A percentile compares a stretch with the other conserved stretches of the same genome.
These are phyloP conservation scores for Corchorus olitorius DNA, from an alignment of 345 rosid species.

Conservation along the genomic window DNA sequence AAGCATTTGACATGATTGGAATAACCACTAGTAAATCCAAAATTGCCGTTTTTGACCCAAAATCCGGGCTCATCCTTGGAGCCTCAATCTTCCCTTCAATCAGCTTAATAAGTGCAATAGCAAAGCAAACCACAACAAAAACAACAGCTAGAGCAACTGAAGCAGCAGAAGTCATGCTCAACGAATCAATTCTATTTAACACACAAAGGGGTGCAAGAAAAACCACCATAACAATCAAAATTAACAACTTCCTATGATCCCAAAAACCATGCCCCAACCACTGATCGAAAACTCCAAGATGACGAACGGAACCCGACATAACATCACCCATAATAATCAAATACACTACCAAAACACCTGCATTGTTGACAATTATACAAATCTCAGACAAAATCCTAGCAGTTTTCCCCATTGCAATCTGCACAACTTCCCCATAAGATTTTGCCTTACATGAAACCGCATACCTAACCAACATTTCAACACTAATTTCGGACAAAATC, in stretches of 20 bases:
- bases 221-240: slow-evolving; percentile 64
- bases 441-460: slow-evolving; percentile 68
- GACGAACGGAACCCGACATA: slow-evolving; percentile 83
- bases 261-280: slow-evolving; percentile 91
- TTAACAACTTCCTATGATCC: slow-evolving; percentile 86
- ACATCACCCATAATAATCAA: slow-evolving; percentile 94
- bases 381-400: slow-evolving; percentile 83
- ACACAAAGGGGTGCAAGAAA: slow-evolving; percentile 88
- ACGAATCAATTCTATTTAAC: slow-evolving; percentile 83
- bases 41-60: slow-evolving; percentile 66
- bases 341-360: slow-evolving; percentile 89
- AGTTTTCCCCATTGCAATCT: slow-evolving; percentile 76
- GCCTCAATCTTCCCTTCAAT: slow-evolving; percentile 72
- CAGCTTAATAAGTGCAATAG: slow-evolving; percentile 75
- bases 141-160: slow-evolving; percentile 91
- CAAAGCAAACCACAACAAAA: slow-evolving; percentile 77
- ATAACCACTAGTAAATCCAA: slow-evolving; percentile 92
- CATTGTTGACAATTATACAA: slow-evolving; percentile 90
- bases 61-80: slow-evolving; percentile 80
- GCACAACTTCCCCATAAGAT: slow-evolving; percentile 88
- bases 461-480: slow-evolving; percentile 74
- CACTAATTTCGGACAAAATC: slow-evolving; percentile 79
- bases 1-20: slow-evolving; percentile 91
- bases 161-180: slow-evolving; percentile 87
- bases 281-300: slow-evolving; percentile 90